phyloP scores from a whole-genome alignment of 805 yeast species.

The Saturnispora sekii region DNA sequence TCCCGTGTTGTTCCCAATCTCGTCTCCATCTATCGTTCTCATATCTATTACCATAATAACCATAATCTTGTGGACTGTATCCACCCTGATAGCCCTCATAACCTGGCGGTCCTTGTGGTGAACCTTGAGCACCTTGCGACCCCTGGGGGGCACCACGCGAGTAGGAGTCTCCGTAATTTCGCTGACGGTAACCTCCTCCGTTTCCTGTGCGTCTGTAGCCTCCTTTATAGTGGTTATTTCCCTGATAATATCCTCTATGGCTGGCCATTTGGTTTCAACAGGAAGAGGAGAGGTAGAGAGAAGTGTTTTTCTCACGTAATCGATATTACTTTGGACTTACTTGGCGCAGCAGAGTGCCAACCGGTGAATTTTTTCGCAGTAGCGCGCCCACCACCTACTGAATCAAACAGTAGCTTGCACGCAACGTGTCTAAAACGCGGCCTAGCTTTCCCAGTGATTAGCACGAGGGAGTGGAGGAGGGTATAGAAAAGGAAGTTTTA shows the following conservation, averaged over 20 bases:
- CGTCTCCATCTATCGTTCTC: constrained; percentile 4
- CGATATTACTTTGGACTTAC: neutral
- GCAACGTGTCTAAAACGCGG: too few species aligned
- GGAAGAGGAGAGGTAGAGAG: neutral
- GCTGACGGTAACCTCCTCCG: neutral
- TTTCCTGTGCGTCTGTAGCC: neutral
- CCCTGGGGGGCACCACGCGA: too few species aligned
- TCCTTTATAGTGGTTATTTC: neutral
- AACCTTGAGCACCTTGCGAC: too few species aligned
- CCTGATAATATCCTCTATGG: neutral
- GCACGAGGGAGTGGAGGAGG: too few species aligned
- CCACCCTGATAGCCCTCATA: neutral
- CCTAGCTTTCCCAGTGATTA: too few species aligned
- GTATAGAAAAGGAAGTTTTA: too few species aligned
- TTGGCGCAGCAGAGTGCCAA: too few species aligned
- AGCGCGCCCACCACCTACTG: too few species aligned
- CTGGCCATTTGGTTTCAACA: neutral
- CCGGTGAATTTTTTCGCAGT: too few species aligned
- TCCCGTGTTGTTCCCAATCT: neutral
- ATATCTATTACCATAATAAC: constrained; percentile 7
- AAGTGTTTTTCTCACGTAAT: neutral
- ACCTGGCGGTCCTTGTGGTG: too few species aligned
- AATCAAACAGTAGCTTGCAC: too few species aligned
- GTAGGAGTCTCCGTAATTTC: neutral
- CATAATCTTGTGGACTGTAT: neutral